Evolutionary conservation across 805 yeast species (phyloP), one percentile per base, ranked within the genome.

Genomic region (Schwanniomyces yamadae): DNA sequence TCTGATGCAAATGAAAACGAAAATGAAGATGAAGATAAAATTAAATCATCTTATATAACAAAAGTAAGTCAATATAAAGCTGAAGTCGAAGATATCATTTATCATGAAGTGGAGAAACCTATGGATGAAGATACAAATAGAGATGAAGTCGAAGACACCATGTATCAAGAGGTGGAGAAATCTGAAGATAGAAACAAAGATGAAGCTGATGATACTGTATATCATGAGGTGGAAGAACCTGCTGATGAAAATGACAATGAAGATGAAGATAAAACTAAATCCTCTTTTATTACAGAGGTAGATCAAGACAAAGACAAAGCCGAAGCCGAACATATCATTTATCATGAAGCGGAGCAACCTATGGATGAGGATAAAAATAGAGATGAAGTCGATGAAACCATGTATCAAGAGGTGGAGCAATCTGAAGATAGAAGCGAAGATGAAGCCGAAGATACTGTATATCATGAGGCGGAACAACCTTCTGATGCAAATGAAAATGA

Each of bases 141-240:
- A n/a, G 17, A 11, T 6, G 33, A 22, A 13, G 28, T 19, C 15
- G 18, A 31, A 6, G 12, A 24, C 15, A 16, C 16, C 17, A 9
- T 18, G 15, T 17, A 32, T 17, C 11, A 20, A 8, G 28, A 23
- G 9, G 24, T 8, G 23, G 30, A 14, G 5, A 13, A 12, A 16
- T 46, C 57, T 1, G 48, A 43, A 4, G 45, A 42, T 4, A 56
- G 54, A 15, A 36, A 53, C 36, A 10, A 52, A 12, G 34, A 27
- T 15, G 28, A 32, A 10, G 35, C 9, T n/a, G 25, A 15, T 8
- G 35, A 32, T 12, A 13, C 8, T 8, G 15, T 21, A 15, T 16
- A 23, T 22, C 19, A 11, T n/a, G 28, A 31, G 22, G 21, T 19
- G 6, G 28, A 24, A 9, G 16, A 31, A 9, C 5, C n/a, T 31